phyloP scores from a whole-genome alignment of 805 yeast genomes.

The Myxozyma neotropica region DNA sequence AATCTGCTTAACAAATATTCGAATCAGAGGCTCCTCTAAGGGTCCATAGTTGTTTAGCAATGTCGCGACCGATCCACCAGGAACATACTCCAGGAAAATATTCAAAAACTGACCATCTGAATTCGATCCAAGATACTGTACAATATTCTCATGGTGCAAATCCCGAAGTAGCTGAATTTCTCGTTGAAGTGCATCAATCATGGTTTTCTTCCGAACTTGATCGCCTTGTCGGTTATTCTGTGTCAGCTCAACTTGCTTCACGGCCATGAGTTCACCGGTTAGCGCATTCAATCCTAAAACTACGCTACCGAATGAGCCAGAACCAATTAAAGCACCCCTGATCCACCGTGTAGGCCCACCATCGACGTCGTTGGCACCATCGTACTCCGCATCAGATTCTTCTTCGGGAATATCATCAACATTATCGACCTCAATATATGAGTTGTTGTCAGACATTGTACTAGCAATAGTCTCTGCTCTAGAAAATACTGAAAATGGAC shows the following conservation, averaged over 20 bases:
- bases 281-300: conserved; percentile 87
- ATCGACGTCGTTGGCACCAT: conserved; percentile 44
- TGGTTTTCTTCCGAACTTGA: conserved; percentile 48
- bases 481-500: conserved; percentile 21
- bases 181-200: conserved; percentile 75
- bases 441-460: conserved; percentile 29
- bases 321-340: conserved; percentile 89
- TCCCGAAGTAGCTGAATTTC: conserved; percentile 79
- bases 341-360: conserved; percentile 81
- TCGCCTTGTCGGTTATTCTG: conserved; percentile 37
- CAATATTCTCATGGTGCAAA: conserved; percentile 88
- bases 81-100: conserved; percentile 77
- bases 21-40: conserved; percentile 72
- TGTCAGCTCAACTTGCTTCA: conserved; percentile 79
- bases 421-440: conserved; percentile 31
- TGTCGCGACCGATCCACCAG: conserved; percentile 71
- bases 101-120: conserved; percentile 70
- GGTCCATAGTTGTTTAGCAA: conserved; percentile 75
- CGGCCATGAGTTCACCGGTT: conserved; percentile 96
- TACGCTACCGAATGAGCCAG: conserved; percentile 94
- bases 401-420: conserved; percentile 32
- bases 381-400: conserved; percentile 34
- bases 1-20: conserved; percentile 74
- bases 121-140: conserved; percentile 86
- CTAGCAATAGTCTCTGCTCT: conserved; percentile 19